Percentiles rank a stretch among this genome's conserved stretches.
Evolutionary conservation across 2,329 filamentous ascomycete genomes (phyloP).

Genomic region (Stachybotrys echinatus): DNA sequence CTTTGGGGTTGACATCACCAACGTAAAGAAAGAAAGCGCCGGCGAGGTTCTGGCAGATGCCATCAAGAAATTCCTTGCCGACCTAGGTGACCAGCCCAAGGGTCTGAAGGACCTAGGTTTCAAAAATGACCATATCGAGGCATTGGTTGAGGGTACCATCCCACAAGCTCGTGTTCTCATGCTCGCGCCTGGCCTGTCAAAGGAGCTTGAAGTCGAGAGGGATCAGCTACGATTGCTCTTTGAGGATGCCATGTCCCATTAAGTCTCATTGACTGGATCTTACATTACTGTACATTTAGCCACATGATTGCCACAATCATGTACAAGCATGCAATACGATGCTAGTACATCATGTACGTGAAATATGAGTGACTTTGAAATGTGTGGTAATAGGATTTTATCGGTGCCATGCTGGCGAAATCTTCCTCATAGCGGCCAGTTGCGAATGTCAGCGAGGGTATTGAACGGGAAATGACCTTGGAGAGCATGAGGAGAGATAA

Average conservation of each 20-base stretch:
- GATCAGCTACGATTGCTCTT: slow-evolving; percentile 67
- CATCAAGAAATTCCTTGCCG: slow-evolving; percentile 71
- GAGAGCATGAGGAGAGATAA: too few species aligned
- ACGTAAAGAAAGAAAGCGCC: slow-evolving; percentile 83
- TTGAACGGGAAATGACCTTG: too few species aligned
- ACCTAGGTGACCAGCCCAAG: slow-evolving; percentile 83
- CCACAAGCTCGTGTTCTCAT: slow-evolving; percentile 87
- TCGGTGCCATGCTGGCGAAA: too few species aligned
- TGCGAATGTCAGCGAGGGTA: too few species aligned
- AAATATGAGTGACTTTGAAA: too few species aligned
- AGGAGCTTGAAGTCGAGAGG: slow-evolving; percentile 63
- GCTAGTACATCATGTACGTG: too few species aligned
- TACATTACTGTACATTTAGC: neutral
- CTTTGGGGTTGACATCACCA: slow-evolving; percentile 84
- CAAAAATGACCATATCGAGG: slow-evolving; percentile 66
- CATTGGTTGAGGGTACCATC: slow-evolving; percentile 87
- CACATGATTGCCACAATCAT: neutral
- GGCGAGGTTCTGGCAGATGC: slow-evolving; percentile 86
- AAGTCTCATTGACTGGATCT: slow-evolving; percentile 1
- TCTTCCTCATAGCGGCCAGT: too few species aligned
- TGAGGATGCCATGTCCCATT: slow-evolving; percentile 49
- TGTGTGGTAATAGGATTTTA: too few species aligned
- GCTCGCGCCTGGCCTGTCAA: slow-evolving; percentile 77
- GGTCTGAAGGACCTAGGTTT: slow-evolving; percentile 85
- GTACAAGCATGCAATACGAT: too few species aligned